These are phyloP conservation scores for Barnettozyma sucrosica DNA, from an alignment of 805 yeast species.

Conservation along the genomic window DNA sequence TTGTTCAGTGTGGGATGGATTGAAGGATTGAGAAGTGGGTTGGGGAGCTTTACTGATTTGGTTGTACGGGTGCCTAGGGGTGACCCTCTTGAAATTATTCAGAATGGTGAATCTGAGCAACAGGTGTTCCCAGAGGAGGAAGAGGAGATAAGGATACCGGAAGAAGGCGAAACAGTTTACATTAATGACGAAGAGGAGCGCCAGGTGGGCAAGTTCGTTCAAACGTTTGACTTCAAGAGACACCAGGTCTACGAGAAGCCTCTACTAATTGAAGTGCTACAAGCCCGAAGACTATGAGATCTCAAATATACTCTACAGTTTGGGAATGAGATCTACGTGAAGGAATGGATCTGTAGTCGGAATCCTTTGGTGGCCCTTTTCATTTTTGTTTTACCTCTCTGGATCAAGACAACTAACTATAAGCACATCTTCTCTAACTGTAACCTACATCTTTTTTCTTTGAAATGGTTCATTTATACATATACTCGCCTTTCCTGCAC, in stretches of 20 bases:
- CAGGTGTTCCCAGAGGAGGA: constrained; percentile 4
- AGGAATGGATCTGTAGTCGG: too few species aligned
- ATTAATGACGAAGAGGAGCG: neutral
- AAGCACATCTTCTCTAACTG: too few species aligned
- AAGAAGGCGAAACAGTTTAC: constrained; percentile 13
- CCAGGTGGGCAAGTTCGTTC: constrained; percentile 15
- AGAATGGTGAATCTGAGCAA: neutral
- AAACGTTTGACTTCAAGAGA: constrained; percentile 18
- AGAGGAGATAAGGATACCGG: constrained; percentile 16
- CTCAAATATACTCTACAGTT: too few species aligned
- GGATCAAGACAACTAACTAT: too few species aligned
- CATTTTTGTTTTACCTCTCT: too few species aligned
- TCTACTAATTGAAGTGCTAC: constrained; percentile 19
- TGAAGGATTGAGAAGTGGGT: constrained; percentile 2
- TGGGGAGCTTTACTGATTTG: constrained; percentile 2
- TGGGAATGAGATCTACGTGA: too few species aligned
- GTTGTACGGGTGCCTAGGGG: constrained; percentile 14
- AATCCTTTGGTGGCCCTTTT: too few species aligned
- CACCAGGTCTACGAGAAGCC: constrained; percentile 13
- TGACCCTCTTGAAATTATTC: neutral
- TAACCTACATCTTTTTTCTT: too few species aligned
- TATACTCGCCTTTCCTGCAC: too few species aligned
- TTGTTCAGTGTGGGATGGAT: constrained; percentile 10
- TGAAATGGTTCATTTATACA: too few species aligned
- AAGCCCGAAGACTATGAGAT: constrained; percentile 2